Conservation (phyloP, 345 rosid species). For the Viola odorata region DNA sequence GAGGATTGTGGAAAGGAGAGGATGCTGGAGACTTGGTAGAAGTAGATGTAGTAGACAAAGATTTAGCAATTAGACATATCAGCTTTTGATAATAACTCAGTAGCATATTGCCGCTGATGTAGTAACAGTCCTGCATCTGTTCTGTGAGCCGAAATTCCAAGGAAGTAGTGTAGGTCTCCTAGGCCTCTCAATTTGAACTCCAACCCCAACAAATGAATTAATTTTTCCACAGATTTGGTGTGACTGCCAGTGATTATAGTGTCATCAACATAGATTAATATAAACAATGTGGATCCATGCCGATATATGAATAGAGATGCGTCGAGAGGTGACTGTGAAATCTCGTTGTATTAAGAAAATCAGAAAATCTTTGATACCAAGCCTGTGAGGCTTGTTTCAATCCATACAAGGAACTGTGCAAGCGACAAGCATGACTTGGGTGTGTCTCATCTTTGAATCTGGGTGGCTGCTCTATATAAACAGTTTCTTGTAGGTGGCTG, state of each 20-base stretch:
- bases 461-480: background rate
- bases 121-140: background rate
- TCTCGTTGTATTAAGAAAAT: background rate
- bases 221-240: background rate
- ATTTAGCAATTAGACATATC: background rate
- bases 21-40: background rate
- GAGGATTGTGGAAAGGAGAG: background rate
- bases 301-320: background rate
- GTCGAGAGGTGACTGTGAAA: background rate
- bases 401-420: background rate
- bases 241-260: background rate
- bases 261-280: background rate
- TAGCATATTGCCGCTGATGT: background rate
- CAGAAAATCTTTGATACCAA: background rate
- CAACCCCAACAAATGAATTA: background rate
- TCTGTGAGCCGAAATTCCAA: background rate
- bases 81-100: background rate
- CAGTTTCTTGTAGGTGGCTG: background rate
- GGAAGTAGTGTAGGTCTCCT: background rate
- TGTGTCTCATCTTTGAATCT: background rate
- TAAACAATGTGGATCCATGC: background rate
- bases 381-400: background rate
- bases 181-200: background rate
- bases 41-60: no score
- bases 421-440: background rate